Conservation (phyloP, 1,284 basidiomycete genomes). For the Uromyces viciae-fabae region DNA sequence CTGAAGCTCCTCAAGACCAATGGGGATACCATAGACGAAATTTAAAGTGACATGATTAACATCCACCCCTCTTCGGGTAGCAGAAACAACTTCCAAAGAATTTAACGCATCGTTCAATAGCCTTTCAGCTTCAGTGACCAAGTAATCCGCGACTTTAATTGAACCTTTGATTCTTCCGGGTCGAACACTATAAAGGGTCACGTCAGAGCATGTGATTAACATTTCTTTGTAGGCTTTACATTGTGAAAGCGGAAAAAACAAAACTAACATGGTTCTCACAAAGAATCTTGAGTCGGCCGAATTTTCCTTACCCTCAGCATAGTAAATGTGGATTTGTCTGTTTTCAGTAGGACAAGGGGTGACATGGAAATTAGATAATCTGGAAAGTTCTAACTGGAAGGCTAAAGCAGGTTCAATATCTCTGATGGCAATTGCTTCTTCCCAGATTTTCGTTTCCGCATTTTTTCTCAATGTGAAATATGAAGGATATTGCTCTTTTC, state of each 20-base stretch:
- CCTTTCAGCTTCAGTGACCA: constrained; percentile 95
- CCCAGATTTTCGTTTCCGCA: constrained; percentile 69
- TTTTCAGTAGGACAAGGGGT: constrained; percentile 88
- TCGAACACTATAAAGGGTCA: constrained; percentile 61
- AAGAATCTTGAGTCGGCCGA: constrained; percentile 97
- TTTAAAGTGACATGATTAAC: constrained; percentile 97
- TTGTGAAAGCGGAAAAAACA: not conserved
- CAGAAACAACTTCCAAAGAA: constrained; percentile 84
- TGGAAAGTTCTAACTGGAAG: constrained; percentile 94
- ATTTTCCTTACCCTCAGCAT: constrained; percentile 90
- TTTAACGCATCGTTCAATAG: constrained; percentile 91
- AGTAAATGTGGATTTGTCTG: constrained; percentile 82
- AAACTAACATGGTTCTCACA: constrained; percentile 71
- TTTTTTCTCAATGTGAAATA: constrained; percentile 84
- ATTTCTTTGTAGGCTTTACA: not conserved
- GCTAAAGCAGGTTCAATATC: constrained; percentile 98
- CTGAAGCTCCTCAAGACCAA: constrained; percentile 92
- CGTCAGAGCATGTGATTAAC: not conserved
- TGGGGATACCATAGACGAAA: constrained; percentile 92
- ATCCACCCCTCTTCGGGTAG: constrained; percentile 80
- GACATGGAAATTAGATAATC: constrained; percentile 94
- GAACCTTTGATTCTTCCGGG: constrained; percentile 86
- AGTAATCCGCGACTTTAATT: constrained; percentile 91
- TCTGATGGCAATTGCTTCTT: constrained; percentile 90
- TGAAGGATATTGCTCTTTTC: constrained; percentile 83